These are phyloP conservation scores for Schizophyllum amplum DNA, from an alignment of 1,284 basidiomycete species.

Conservation along the genomic window DNA sequence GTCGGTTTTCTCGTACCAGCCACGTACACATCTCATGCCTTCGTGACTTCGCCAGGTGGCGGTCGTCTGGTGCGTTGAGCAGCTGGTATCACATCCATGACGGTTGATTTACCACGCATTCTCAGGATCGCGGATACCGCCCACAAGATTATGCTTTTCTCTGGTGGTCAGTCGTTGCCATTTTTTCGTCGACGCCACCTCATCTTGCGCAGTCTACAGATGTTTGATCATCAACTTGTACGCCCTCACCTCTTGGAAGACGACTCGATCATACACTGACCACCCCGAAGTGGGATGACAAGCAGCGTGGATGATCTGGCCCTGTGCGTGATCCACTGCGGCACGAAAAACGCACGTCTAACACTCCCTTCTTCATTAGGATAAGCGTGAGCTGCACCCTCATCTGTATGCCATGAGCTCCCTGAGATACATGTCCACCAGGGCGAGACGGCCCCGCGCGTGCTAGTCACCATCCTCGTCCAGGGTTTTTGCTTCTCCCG, in stretches of 20 bases:
- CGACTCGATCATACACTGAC: background rate
- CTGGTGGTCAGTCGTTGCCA: background rate
- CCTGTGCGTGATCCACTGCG: too few relatives aligned
- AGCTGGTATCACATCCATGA: too few relatives aligned
- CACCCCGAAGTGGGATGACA: background rate
- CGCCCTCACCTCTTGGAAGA: background rate
- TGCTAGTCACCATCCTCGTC: background rate
- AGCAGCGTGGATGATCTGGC: background rate
- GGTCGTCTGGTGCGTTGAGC: background rate
- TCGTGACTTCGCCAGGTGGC: background rate
- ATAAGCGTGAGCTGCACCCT: background rate
- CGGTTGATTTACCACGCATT: too few relatives aligned
- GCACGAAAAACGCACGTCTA: too few relatives aligned
- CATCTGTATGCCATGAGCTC: background rate
- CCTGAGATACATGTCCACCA: background rate
- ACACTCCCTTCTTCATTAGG: too few relatives aligned
- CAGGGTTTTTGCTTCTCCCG: background rate
- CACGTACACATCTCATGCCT: too few relatives aligned
- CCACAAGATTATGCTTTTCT: background rate
- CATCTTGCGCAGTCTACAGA: background rate
- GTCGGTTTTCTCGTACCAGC: too few relatives aligned
- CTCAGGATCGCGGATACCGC: background rate
- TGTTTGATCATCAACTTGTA: background rate
- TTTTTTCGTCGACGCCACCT: too few relatives aligned
- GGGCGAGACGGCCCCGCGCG: background rate